phyloP scores from a whole-genome alignment of 129 eudicot genomes.

The Calendula officinalis region DNA sequence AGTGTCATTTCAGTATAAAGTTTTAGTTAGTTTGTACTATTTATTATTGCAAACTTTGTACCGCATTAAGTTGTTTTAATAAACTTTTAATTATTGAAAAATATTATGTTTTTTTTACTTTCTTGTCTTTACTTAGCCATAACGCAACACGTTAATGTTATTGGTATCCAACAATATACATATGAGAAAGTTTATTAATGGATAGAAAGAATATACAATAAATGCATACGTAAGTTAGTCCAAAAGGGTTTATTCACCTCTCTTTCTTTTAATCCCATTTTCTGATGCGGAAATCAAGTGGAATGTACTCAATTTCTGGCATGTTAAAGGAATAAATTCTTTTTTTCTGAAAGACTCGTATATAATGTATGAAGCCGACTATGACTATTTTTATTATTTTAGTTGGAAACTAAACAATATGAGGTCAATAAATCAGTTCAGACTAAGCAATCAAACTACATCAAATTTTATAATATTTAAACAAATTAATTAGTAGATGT shows the following conservation, averaged over 20 bases:
- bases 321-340: constrained; percentile 2
- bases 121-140: too few relatives aligned
- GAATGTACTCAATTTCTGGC: constrained; percentile 4
- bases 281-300: constrained; percentile 2
- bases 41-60: too few relatives aligned
- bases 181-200: too few relatives aligned
- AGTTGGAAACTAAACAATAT: constrained; percentile 1
- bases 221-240: too few relatives aligned
- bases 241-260: not conserved
- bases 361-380: constrained; percentile 3
- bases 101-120: too few relatives aligned
- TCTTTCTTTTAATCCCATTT: not conserved
- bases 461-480: not conserved
- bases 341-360: not conserved
- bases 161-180: too few relatives aligned
- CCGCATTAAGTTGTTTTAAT: too few relatives aligned
- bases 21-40: too few relatives aligned
- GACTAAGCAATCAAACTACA: constrained; percentile 26
- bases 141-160: too few relatives aligned
- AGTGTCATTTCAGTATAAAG: too few relatives aligned
- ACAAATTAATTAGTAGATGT: not conserved
- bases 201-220: too few relatives aligned
- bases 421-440: constrained; percentile 19
- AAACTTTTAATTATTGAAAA: too few relatives aligned
- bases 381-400: not conserved